Base-by-base conservation (phyloP, 2,329 filamentous ascomycete genomes). In the Neospermospora avenae region DNA sequence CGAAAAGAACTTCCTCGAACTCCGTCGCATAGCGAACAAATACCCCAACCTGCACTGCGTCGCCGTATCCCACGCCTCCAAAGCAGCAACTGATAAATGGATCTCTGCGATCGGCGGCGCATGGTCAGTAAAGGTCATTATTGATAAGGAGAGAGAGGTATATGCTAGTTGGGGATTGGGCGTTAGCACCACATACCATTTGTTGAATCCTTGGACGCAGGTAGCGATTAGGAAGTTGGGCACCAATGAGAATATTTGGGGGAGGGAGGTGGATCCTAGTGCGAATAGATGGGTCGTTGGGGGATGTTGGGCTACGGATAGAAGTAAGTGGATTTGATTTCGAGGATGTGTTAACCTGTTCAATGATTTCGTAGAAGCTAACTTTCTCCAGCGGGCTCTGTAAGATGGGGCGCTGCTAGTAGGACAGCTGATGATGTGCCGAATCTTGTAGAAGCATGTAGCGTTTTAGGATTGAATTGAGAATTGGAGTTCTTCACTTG, bases 141-240 rank as follows among this genome's bases (percentile, higher is more conserved):
- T 86, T 24, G 87, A 91, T 73, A 75, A 81, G 48, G 77, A 81
- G 55, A 79, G 87, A 56, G 79, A 84, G 62, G 72, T 85, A 2
- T 91, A 88, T 71, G 82, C 83, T 1, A 76, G 77, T 55, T 91
- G 87, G 85, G 88, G 89, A 0, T 75, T 91, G 4, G 86, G 86
- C 14, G 73, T 82, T 3, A 82, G 81, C 6, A 81, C 77, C 18
- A 83, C 84, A 60, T 86, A 83, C 79, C 85, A 90, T 69, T 80
- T 88, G 11, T 72, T 88, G 24, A 83, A 79, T 58, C 86, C 86
- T 1, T 71, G 77, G 60, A 79, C 81, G 13, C 69, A 90, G 59
- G 82, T 80, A 69, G 79, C 77, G 31, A 79, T 81, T 6, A 81
- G 82, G 63, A 81, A 77, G 60, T 74, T 90, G 34, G 85, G 81